Conservation (phyloP, 352 stramenopile genomes). For the Peronospora destructor region DNA sequence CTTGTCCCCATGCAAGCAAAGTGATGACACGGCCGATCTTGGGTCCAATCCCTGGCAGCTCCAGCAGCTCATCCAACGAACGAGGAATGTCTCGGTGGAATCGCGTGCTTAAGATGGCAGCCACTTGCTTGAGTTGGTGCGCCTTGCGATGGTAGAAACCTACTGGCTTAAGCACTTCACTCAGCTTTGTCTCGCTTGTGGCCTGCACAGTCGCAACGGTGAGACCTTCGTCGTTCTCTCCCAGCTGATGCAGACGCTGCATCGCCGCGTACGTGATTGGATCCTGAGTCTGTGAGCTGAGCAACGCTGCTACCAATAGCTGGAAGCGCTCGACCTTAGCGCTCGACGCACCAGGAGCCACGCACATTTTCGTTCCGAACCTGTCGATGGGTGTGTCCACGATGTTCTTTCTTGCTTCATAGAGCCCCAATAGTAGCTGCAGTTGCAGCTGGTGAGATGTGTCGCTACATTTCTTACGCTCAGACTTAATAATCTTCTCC, state of each 20-base stretch:
- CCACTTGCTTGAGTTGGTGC: constrained; percentile 51
- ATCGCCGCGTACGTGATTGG: constrained; percentile 62
- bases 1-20: constrained; percentile 52
- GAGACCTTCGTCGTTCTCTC: constrained; percentile 32
- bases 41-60: constrained; percentile 57
- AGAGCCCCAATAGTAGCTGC: constrained; percentile 33
- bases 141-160: constrained; percentile 73
- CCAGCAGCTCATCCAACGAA: constrained; percentile 33
- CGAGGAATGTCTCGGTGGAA: constrained; percentile 47
- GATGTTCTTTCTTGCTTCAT: constrained; percentile 30
- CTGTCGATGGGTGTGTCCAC: constrained; percentile 50
- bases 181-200: constrained; percentile 29
- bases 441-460: constrained; percentile 20
- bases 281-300: constrained; percentile 75
- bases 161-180: constrained; percentile 51
- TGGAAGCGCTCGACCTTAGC: constrained; percentile 49
- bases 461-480: constrained; percentile 7
- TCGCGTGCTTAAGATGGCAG: constrained; percentile 29
- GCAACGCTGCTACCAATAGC: constrained; percentile 48
- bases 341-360: constrained; percentile 20
- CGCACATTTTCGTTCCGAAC: constrained; percentile 63
- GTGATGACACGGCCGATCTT: constrained; percentile 69
- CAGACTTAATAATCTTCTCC: constrained; percentile 11
- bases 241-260: constrained; percentile 48
- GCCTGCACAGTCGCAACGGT: constrained; percentile 37